Percentiles rank a stretch among this genome's conserved stretches.
These are phyloP conservation scores for Nakazawaea pomicola DNA, from an alignment of 805 yeast genomes.

Conservation along the genomic window DNA sequence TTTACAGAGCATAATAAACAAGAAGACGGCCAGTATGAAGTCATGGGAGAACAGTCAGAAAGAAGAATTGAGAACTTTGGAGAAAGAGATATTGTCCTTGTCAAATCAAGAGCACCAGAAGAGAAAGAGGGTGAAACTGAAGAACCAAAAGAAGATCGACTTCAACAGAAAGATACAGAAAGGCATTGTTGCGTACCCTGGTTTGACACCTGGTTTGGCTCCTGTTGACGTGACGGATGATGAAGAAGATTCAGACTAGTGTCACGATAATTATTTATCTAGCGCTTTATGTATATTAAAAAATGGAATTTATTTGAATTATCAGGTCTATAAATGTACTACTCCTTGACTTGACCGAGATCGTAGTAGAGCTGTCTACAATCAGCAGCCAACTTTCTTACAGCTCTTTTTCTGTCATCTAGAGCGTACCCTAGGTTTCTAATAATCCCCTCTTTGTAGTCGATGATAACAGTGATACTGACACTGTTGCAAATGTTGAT, in stretches of 20 bases:
- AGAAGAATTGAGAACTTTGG: constrained; percentile 37
- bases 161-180: constrained; percentile 36
- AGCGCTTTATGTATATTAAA: too few relatives aligned
- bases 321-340: background rate
- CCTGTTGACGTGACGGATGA: constrained; percentile 68
- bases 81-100: constrained; percentile 37
- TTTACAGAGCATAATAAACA: constrained; percentile 28
- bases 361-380: constrained; percentile 77
- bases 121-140: constrained; percentile 28
- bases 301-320: background rate
- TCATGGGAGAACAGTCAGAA: constrained; percentile 35
- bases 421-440: constrained; percentile 44
- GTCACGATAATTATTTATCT: too few relatives aligned
- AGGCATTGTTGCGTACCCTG: constrained; percentile 46
- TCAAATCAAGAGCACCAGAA: constrained; percentile 34
- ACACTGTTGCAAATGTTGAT: constrained; percentile 38
- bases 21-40: constrained; percentile 31
- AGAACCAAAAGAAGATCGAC: constrained; percentile 24
- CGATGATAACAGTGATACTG: constrained; percentile 37
- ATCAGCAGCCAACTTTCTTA: constrained; percentile 73
- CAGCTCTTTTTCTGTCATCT: constrained; percentile 69
- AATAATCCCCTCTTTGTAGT: constrained; percentile 47
- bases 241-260: constrained; percentile 19
- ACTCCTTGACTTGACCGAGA: constrained; percentile 22
- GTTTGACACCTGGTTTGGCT: constrained; percentile 82